Evolutionary conservation across 2,329 filamentous ascomycete species (phyloP).

Genomic region (Colletotrichum karsti): DNA sequence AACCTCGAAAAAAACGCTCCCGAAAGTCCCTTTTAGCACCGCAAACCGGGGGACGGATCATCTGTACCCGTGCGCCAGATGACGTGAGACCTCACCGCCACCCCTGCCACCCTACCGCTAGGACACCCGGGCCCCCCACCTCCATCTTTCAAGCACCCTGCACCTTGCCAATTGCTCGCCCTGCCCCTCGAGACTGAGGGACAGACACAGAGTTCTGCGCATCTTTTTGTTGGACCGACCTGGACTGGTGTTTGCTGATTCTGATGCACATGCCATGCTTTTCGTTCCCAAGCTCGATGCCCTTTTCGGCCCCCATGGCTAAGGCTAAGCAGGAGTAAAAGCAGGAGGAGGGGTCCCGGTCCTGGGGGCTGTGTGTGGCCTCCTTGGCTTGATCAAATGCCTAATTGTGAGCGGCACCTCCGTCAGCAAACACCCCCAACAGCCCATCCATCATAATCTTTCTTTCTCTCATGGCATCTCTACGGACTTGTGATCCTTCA

Average conservation of each 20-base stretch:
- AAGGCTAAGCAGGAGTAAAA: neutral
- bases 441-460: neutral
- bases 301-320: too few species aligned
- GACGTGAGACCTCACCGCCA: conserved; percentile 15
- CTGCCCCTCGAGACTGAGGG: neutral
- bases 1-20: neutral
- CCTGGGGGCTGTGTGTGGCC: conserved; percentile 4
- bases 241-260: neutral
- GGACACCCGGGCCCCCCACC: neutral
- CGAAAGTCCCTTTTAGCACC: neutral
- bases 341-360: conserved; percentile 10
- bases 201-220: neutral
- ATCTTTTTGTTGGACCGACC: neutral
- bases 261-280: neutral
- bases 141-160: neutral
- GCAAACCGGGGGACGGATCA: neutral
- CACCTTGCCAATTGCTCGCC: neutral
- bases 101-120: neutral
- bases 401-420: conserved; percentile 1
- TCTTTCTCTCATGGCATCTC: neutral
- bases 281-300: neutral
- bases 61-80: conserved; percentile 21
- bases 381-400: neutral
- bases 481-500: neutral
- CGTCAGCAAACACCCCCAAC: conserved; percentile 1